Conservation (phyloP, 306 rosid genomes). For the Cicer bijugum region DNA sequence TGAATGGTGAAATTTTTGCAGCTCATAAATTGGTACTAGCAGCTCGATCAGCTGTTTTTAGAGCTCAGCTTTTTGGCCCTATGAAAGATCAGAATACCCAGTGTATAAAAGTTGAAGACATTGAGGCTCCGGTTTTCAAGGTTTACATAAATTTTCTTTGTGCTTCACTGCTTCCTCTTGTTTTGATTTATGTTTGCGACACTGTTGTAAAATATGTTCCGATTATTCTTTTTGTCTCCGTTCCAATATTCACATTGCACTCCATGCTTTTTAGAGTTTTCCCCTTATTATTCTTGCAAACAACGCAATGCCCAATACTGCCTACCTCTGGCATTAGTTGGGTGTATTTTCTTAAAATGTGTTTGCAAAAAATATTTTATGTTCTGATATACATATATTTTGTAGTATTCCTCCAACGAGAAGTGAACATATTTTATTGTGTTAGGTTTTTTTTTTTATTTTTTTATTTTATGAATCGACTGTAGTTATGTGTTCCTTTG, state of each 20-base stretch:
- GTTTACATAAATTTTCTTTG: slow-evolving; percentile 41
- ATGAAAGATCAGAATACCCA: slow-evolving; percentile 74
- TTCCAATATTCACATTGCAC: slow-evolving; percentile 4
- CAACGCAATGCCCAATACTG: not conserved
- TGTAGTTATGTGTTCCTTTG: slow-evolving; percentile 8
- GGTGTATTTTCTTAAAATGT: slow-evolving; percentile 4
- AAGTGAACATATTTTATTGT: not conserved
- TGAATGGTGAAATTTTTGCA: slow-evolving; percentile 62
- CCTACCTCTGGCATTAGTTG: not conserved
- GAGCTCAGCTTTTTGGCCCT: slow-evolving; percentile 88
- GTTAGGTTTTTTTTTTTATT: not conserved
- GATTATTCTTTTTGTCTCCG: slow-evolving; percentile 7
- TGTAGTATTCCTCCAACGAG: slow-evolving; percentile 5
- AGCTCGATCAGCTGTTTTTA: slow-evolving; percentile 83
- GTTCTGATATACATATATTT: not conserved
- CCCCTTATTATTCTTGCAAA: slow-evolving; percentile 14
- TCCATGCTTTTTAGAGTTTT: not conserved
- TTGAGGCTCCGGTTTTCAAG: slow-evolving; percentile 82
- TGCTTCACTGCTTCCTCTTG: not conserved
- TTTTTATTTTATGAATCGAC: slow-evolving; percentile 26
- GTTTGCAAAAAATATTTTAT: not conserved
- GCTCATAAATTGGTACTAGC: slow-evolving; percentile 82
- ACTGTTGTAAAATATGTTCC: slow-evolving; percentile 11
- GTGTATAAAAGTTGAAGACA: slow-evolving; percentile 70
- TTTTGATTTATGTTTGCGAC: slow-evolving; percentile 19